Evolutionary conservation across 257 asterid genomes (phyloP).

Genomic region (Salvia splendens): DNA sequence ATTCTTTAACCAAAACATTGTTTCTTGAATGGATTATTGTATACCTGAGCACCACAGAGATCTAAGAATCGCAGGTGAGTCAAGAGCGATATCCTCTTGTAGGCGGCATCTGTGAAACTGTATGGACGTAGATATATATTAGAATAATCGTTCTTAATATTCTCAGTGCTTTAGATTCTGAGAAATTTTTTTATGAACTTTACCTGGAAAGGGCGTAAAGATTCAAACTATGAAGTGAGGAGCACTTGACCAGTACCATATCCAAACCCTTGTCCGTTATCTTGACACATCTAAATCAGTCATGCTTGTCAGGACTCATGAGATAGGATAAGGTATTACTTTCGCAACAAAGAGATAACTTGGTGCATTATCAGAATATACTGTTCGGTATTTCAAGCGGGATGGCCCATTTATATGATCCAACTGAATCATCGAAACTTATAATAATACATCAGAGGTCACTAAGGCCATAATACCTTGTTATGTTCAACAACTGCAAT

Average conservation of each 20-base stretch:
- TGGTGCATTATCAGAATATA: constrained; percentile 3
- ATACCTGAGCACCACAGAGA: constrained; percentile 99
- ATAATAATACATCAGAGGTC: too few species aligned
- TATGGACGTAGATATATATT: constrained; percentile 23
- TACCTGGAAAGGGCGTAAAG: constrained; percentile 95
- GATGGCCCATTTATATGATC: background rate
- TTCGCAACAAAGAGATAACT: constrained; percentile 15
- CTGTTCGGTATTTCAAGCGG: too few species aligned
- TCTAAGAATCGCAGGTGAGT: constrained; percentile 65
- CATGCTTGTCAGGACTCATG: background rate
- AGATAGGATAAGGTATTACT: constrained; percentile 4
- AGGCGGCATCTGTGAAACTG: constrained; percentile 85
- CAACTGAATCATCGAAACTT: background rate
- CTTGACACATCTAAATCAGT: constrained; percentile 70
- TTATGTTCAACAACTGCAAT: constrained; percentile 69
- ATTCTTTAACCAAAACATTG: background rate
- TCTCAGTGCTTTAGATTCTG: constrained; percentile 7
- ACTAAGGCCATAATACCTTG: constrained; percentile 52
- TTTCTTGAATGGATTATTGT: constrained; percentile 18
- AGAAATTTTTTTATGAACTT: background rate
- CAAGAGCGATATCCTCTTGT: constrained; percentile 67
- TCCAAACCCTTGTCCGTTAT: constrained; percentile 76
- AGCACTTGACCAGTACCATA: constrained; percentile 65
- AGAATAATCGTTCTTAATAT: constrained; percentile 3
- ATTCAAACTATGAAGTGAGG: constrained; percentile 74